Evolutionary conservation across 768 basidiomycete genomes (phyloP).

Genomic region (Russula griseocarnosa): DNA sequence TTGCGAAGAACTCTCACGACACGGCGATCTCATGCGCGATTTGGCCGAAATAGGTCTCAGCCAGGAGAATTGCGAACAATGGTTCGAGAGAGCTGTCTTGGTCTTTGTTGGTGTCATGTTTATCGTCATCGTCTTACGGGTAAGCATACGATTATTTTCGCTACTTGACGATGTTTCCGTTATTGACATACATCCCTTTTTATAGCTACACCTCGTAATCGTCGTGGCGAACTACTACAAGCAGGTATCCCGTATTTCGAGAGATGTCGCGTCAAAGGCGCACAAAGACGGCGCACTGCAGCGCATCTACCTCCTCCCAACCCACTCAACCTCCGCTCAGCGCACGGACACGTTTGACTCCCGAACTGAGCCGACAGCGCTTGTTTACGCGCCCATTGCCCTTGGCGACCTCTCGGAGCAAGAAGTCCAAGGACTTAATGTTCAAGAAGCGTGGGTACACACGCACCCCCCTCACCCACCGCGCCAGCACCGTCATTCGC

Average conservation of each 20-base stretch:
- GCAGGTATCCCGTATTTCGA: constrained; percentile 47
- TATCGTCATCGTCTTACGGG: constrained; percentile 61
- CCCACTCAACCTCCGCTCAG: constrained; percentile 34
- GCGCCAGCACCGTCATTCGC: constrained; percentile 33
- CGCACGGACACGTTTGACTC: constrained; percentile 2
- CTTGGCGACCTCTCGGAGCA: constrained; percentile 51
- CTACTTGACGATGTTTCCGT: background rate
- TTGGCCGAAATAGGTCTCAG: constrained; percentile 68
- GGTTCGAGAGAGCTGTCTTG: constrained; percentile 65
- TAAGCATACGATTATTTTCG: constrained; percentile 49
- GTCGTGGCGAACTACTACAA: constrained; percentile 64
- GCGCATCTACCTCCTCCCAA: constrained; percentile 62
- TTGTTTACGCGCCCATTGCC: constrained; percentile 73
- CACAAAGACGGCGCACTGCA: constrained; percentile 40
- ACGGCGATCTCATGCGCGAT: constrained; percentile 69
- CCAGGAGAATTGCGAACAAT: constrained; percentile 76
- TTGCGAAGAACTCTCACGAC: constrained; percentile 72
- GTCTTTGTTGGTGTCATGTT: constrained; percentile 56
- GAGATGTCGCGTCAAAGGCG: constrained; percentile 24
- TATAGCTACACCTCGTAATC: constrained; percentile 71
- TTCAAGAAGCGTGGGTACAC: constrained; percentile 64
- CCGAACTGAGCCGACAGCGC: constrained; percentile 10
- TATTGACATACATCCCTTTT: background rate
- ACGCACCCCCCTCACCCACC: constrained; percentile 25
- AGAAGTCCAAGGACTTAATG: constrained; percentile 47